A percentile compares a stretch with the other conserved stretches of the same genome.
phyloP scores from a whole-genome alignment of 805 yeast species.

The Candida broadrunensis region DNA sequence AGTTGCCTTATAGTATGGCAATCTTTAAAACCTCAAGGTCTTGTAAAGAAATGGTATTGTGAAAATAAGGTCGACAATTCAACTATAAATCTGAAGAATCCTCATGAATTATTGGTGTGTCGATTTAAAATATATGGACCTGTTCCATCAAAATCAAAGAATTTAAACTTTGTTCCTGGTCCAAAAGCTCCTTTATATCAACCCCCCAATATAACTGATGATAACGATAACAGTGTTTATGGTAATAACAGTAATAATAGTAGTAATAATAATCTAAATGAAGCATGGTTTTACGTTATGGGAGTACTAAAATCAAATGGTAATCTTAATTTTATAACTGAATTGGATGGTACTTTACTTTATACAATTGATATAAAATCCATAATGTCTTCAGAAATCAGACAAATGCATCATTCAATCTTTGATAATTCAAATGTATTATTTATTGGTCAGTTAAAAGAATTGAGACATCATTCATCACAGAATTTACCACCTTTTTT shows the following conservation, averaged over 20 bases:
- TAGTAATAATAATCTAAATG: conserved; percentile 22
- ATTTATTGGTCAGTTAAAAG: conserved; percentile 55
- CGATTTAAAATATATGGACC: conserved; percentile 68
- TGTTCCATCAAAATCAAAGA: conserved; percentile 39
- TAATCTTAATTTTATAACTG: conserved; percentile 53
- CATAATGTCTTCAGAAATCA: conserved; percentile 57
- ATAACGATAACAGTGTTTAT: conserved; percentile 1
- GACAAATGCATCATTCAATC: conserved; percentile 61
- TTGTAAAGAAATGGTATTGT: conserved; percentile 53
- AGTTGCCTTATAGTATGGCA: conserved; percentile 56
- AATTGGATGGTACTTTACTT: conserved; percentile 59
- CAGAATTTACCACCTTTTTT: conserved; percentile 28
- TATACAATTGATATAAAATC: conserved; percentile 55
- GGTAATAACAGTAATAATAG: not conserved
- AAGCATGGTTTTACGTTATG: conserved; percentile 73
- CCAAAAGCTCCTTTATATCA: conserved; percentile 35
- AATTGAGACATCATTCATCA: conserved; percentile 45
- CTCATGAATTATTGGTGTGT: conserved; percentile 52
- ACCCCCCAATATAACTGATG: conserved; percentile 1
- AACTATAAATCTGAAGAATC: conserved; percentile 14
- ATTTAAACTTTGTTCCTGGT: conserved; percentile 33
- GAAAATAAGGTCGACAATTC: conserved; percentile 29
- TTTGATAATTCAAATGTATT: conserved; percentile 57
- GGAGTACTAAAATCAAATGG: conserved; percentile 69
- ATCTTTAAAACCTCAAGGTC: conserved; percentile 47